Evolutionary conservation across 2,329 filamentous ascomycete species (phyloP), one percentile per base, ranked within the genome.

Genomic region (Aureobasidium zeae): DNA sequence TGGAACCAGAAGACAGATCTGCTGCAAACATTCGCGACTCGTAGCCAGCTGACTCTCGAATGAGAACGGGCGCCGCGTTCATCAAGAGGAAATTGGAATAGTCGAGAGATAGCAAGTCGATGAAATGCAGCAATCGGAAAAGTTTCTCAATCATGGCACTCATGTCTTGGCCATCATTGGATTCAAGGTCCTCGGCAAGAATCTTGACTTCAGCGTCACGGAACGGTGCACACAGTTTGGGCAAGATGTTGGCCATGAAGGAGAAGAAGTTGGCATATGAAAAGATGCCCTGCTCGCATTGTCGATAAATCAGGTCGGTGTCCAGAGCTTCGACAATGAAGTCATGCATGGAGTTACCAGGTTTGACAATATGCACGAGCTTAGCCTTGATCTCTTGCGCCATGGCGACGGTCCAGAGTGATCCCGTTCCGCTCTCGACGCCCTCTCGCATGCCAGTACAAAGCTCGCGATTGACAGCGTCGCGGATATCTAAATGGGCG

Each of bases 31-130:
- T 70, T 51, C 79, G 79, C n/a, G 77, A 72, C 56, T 91, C 85
- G 58, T 89, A 89, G 12, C 77, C 72, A 1, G 78, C 67, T 2
- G 83, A 78, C 50, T 84, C 79, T 50, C 81, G 75, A 43, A 86
- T 76, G 41, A 91, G 71, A 5, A 76, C 76, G 0, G 83, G 82
- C 2, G 81, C 81, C 0, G 79, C 79, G 20, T 81, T 74, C 59
- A 79, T 77, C 37, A 91, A 67, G 53, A 88, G 71, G 56, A 86
- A 89, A 58, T 91, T 91, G 48, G 83, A 81, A 55, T 88, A 87
- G 55, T 91, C 85, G 47, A 86, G 77, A 17, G 83, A 76, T 65
- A 89, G 80, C 25, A 82, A 67, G 54, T 91, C 82, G 45, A 88
- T 83, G 52, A 86, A 82, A 21, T 78, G 75, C 43, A 86, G 74